phyloP scores from a whole-genome alignment of 768 basidiomycete species.

The Amanita rubescens region DNA sequence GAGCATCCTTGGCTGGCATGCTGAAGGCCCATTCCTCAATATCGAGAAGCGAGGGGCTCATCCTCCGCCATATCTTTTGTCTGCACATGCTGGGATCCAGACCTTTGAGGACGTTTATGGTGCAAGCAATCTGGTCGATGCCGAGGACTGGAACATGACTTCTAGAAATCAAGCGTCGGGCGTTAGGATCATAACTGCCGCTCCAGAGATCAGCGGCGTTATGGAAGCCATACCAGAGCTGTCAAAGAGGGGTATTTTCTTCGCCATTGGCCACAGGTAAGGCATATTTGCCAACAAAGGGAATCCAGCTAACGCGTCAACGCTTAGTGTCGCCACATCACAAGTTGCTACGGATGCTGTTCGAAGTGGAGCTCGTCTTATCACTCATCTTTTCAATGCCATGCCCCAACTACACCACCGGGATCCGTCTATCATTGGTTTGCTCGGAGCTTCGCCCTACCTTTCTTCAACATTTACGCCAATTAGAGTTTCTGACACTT shows the following conservation, averaged over 20 bases:
- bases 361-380: constrained; percentile 67
- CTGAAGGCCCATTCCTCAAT: constrained; percentile 85
- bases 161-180: constrained; percentile 41
- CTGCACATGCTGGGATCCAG: constrained; percentile 54
- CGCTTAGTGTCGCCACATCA: constrained; percentile 60
- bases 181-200: constrained; percentile 77
- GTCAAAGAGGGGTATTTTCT: constrained; percentile 56
- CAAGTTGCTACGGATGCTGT: constrained; percentile 68
- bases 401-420: constrained; percentile 89
- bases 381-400: constrained; percentile 91
- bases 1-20: constrained; percentile 82
- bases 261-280: constrained; percentile 89
- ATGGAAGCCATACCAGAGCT: constrained; percentile 60
- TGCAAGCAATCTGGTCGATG: constrained; percentile 49
- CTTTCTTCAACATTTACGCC: constrained; percentile 34
- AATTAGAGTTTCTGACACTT: not conserved
- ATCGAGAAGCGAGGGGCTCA: constrained; percentile 81
- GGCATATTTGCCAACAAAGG: not conserved
- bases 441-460: constrained; percentile 72
- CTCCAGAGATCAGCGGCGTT: constrained; percentile 82
- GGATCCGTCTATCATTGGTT: constrained; percentile 86
- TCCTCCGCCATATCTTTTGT: constrained; percentile 53
- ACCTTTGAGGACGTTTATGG: constrained; percentile 76
- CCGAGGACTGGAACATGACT: constrained; percentile 62
- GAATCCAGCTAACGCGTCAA: constrained; percentile 5